Evolutionary conservation across 75 land plant genomes (phyloP), one percentile per base, ranked within the genome.

Genomic region (Ceratopteris richardii): DNA sequence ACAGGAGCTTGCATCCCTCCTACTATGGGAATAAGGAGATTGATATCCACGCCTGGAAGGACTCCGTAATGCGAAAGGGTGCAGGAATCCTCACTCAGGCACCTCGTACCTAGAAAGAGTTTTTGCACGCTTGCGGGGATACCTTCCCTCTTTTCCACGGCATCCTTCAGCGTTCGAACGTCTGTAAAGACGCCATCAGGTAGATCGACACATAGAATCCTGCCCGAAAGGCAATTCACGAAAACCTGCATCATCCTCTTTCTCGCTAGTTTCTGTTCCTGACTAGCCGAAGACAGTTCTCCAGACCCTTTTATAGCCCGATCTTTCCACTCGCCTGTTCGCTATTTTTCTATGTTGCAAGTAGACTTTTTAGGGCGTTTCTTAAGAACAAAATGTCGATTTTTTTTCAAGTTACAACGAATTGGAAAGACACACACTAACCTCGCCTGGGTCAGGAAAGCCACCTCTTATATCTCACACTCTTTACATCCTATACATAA

Each of bases 1-100:
- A 66, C 81, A 0, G 87, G 79, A 44, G 91, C 79, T 31, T 80
- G 81, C 80, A 78, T 85, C n/a, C 82, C 85, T 9, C 81, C 79
- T 11, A 62, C 33, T 19, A 84, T 25, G 12, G 84, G 81, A 29
- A 75, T 4, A 29, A 62, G 64, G 31, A 79, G 77, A 43, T 62
- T 52, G 13, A 88, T 47, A 33, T 82, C 81, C 0, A 79, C 66
- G 30, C 60, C 27, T 0, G 51, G 44, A 3, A 18, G 50, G 29
- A 88, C 54, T 0, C 77, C 72, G 31, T 79, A 80, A 1, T 60
- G 50, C 28, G 70, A 58, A 11, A 85, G 69, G 1, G 37, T 44
- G 19, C 51, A 22, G 1, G 23, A 61, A 21, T 19, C 56, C 0
- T 60, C 23, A 21, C 18, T 7, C 0, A 79, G 62, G 33, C 25